Evolutionary conservation across 108 stramenopile species (phyloP), one percentile per base, ranked within the genome.

Genomic region (Nitzschia sp.): DNA sequence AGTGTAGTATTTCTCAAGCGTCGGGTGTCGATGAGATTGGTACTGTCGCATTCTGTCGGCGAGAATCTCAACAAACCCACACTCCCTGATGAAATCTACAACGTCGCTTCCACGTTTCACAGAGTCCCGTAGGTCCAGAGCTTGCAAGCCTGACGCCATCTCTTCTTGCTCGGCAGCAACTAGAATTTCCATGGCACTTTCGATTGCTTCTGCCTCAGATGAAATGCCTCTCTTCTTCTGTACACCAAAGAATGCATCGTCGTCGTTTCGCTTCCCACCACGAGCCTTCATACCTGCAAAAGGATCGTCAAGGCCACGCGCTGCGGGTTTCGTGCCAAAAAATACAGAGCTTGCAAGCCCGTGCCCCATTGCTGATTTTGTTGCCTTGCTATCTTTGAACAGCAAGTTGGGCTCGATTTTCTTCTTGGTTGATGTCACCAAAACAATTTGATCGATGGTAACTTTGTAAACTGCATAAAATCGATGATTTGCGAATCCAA

Each of bases 271-370:
- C 58, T 85, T 89, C n/a, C n/a, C n/a, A 15, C 85, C 86, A n/a
- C 69, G 68, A 11, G 86, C 76, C 50, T 69, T 86, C 86, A 91
- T 85, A 29, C 89, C 88, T 34, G 82, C 80, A 75, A 93, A 93
- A 0, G 84, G 63, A 69, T 89, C 80, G 41, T 74, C 79, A 3
- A 61, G 53, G 46, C 72, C 75, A 44, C 84, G 48, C 44, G 56
- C 66, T 45, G 70, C 54, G 25, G 75, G 71, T 62, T 71, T 80
- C 19, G 69, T 78, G 38, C 71, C 74, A 47, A 82, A 72, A 56
- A 87, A 85, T 23, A 77, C 45, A 35, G 44, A 15, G 58, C 9
- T 23, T 35, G 21, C 21, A 30, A 66, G 35, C 38, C 58, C 64
- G 1, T 48, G 52, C 5, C 33, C 41, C 48, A 28, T 54, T 28